Evolutionary conservation across 2,329 filamentous ascomycete genomes (phyloP).

Genomic region (Botrytis byssoidea): DNA sequence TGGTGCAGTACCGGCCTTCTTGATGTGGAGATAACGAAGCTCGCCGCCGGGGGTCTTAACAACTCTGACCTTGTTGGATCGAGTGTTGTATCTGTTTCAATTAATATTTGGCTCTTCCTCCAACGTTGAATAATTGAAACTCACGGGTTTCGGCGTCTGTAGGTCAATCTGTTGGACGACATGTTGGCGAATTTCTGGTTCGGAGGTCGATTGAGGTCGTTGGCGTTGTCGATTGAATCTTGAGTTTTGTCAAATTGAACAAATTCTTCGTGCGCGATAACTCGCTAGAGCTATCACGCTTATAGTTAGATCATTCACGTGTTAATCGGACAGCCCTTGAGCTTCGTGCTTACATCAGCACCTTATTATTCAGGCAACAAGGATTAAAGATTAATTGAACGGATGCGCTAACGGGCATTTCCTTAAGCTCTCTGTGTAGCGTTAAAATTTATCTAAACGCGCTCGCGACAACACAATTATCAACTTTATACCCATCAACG

Average conservation of each 20-base stretch:
- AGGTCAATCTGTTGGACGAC: constrained; percentile 50
- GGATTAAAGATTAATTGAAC: constrained; percentile 2
- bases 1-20: constrained; percentile 97
- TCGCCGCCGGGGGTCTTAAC: constrained; percentile 96
- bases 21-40: constrained; percentile 96
- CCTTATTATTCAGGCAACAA: background rate
- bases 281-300: constrained; percentile 19
- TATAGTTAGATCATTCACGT: constrained; percentile 14
- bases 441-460: constrained; percentile 21
- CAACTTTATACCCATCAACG: constrained; percentile 19
- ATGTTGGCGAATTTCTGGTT: constrained; percentile 44
- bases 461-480: constrained; percentile 13
- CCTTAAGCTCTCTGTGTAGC: constrained; percentile 5
- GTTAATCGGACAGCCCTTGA: background rate
- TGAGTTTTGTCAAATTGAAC: constrained; percentile 13
- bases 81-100: constrained; percentile 83
- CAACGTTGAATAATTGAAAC: constrained; percentile 35
- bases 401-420: constrained; percentile 19
- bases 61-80: constrained; percentile 93
- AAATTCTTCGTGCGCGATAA: constrained; percentile 18
- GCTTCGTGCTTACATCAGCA: background rate
- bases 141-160: constrained; percentile 74
- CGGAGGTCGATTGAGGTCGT: constrained; percentile 39
- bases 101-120: constrained; percentile 24
- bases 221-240: constrained; percentile 24